Conservation (phyloP, 352 stramenopile genomes). For the Thalassiosira mediterranea region DNA sequence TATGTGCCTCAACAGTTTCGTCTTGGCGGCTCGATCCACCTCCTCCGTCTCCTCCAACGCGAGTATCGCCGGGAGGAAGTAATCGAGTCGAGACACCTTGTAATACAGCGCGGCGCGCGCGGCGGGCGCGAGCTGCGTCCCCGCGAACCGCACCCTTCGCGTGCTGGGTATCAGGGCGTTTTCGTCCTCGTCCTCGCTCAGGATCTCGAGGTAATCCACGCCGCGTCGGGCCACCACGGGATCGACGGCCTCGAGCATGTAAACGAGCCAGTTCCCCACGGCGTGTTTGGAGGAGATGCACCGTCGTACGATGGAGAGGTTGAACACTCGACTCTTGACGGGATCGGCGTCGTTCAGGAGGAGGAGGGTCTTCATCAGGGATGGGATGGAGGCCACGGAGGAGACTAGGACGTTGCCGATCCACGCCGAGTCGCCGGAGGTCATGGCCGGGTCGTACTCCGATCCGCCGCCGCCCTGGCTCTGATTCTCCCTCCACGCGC, state of each 20-base stretch:
- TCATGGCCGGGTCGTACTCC: constrained; percentile 8
- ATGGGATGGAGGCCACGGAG: constrained; percentile 41
- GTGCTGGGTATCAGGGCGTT: constrained; percentile 48
- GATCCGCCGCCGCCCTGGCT: constrained; percentile 3
- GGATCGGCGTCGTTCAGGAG: constrained; percentile 52
- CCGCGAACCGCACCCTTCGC: constrained; percentile 40
- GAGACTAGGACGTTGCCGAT: constrained; percentile 51
- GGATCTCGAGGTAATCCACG: constrained; percentile 56
- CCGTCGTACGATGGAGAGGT: constrained; percentile 37
- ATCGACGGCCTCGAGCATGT: constrained; percentile 57
- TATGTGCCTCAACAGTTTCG: constrained; percentile 53
- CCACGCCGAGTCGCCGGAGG: constrained; percentile 36
- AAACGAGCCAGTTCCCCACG: constrained; percentile 57
- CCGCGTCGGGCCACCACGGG: constrained; percentile 40
- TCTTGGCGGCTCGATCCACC: constrained; percentile 44
- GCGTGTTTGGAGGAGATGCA: constrained; percentile 45
- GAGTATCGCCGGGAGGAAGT: constrained; percentile 51
- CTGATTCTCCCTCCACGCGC: constrained; percentile 22
- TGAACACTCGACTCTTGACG: constrained; percentile 41
- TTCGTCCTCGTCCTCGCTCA: constrained; percentile 55
- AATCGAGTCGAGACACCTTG: constrained; percentile 53
- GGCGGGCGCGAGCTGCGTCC: constrained; percentile 39
- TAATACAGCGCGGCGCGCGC: constrained; percentile 40
- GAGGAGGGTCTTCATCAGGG: constrained; percentile 52
- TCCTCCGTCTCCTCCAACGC: constrained; percentile 47